Conservation (phyloP, 1,284 basidiomycete species). For the Somion occarium region DNA sequence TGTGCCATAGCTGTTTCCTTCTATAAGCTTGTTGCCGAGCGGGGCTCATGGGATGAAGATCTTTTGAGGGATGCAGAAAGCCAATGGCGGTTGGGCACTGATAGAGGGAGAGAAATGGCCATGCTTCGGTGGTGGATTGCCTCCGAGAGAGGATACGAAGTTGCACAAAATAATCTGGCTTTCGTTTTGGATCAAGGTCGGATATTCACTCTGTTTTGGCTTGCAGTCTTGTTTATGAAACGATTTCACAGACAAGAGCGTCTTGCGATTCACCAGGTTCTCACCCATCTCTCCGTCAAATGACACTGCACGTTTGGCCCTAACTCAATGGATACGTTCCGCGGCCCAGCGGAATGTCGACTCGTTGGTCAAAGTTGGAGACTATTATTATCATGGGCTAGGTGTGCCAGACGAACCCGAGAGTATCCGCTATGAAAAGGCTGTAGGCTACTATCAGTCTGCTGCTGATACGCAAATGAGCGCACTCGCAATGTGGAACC, state of each 20-base stretch:
- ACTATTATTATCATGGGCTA: slow-evolving; percentile 90
- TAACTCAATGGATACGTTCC: slow-evolving; percentile 93
- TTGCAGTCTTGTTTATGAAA: not conserved
- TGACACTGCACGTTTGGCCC: slow-evolving; percentile 74
- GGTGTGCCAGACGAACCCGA: slow-evolving; percentile 66
- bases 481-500: slow-evolving; percentile 96
- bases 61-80: slow-evolving; percentile 80
- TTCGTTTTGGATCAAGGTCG: slow-evolving; percentile 87
- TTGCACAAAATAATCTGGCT: slow-evolving; percentile 95
- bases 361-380: slow-evolving; percentile 93
- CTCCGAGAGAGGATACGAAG: slow-evolving; percentile 88
- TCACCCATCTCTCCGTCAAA: slow-evolving; percentile 67
- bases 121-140: slow-evolving; percentile 94
- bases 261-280: slow-evolving; percentile 65
- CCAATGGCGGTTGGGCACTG: slow-evolving; percentile 71
- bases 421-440: slow-evolving; percentile 72
- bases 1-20: slow-evolving; percentile 87
- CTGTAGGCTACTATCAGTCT: slow-evolving; percentile 90
- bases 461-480: slow-evolving; percentile 89
- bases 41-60: slow-evolving; percentile 85
- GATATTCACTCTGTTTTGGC: slow-evolving; percentile 14
- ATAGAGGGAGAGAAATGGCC: slow-evolving; percentile 63
- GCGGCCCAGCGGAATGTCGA: slow-evolving; percentile 94
- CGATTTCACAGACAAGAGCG: slow-evolving; percentile 57
- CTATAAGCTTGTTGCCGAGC: slow-evolving; percentile 86